Evolutionary conservation across 2,329 filamentous ascomycete genomes (phyloP).

Genomic region (Cladosporium phlei): DNA sequence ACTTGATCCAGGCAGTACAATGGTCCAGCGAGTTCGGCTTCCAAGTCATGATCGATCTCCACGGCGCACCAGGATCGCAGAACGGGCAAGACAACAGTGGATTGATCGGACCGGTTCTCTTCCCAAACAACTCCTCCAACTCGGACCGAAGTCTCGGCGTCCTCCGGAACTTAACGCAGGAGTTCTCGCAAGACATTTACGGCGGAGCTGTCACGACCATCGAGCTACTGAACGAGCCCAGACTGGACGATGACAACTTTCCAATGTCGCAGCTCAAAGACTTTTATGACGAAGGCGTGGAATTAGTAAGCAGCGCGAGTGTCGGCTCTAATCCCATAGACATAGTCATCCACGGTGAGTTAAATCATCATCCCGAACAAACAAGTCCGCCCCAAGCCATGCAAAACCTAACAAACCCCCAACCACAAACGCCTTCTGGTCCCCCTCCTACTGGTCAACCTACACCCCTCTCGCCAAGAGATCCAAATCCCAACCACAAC

Average conservation of each 20-base stretch:
- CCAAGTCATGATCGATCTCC: constrained; percentile 49
- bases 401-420: too few relatives aligned
- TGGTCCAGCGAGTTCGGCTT: constrained; percentile 25
- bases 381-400: too few relatives aligned
- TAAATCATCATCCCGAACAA: too few relatives aligned
- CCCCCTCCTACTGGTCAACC: constrained; percentile 21
- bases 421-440: constrained; percentile 21
- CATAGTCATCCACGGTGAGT: constrained; percentile 20
- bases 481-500: constrained; percentile 1
- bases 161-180: constrained; percentile 22
- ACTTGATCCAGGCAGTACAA: constrained; percentile 20
- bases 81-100: constrained; percentile 62
- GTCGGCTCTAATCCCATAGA: constrained; percentile 20
- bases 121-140: constrained; percentile 20
- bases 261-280: constrained; percentile 5
- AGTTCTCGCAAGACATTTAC: constrained; percentile 50
- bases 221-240: constrained; percentile 55
- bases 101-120: constrained; percentile 18
- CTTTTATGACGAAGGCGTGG: constrained; percentile 6
- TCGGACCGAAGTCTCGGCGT: constrained; percentile 21
- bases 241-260: constrained; percentile 9
- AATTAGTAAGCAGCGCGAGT: constrained; percentile 1
- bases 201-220: constrained; percentile 51
- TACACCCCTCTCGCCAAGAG: constrained; percentile 17
- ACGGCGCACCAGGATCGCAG: constrained; percentile 53